Evolutionary conservation across 139 green algal species (phyloP).

Genomic region (Nannochloris sp.): DNA sequence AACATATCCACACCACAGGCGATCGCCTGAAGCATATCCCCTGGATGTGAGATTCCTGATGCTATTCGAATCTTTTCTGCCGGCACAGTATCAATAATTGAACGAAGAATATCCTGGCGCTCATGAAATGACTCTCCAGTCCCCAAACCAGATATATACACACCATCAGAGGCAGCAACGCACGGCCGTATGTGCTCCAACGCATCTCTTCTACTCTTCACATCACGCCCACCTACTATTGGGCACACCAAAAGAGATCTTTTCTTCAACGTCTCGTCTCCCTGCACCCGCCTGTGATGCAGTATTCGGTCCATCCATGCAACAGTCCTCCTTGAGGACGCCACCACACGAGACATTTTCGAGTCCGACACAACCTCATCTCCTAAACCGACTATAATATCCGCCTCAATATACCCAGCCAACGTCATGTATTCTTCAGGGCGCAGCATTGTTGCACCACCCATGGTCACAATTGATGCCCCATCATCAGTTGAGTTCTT

Average conservation of each 20-base stretch:
- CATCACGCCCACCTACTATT: not conserved
- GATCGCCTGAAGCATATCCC: constrained; percentile 52
- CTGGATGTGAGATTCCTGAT: constrained; percentile 22
- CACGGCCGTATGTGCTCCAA: not conserved
- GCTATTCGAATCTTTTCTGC: constrained; percentile 32
- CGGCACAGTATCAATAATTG: constrained; percentile 29
- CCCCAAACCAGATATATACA: constrained; percentile 50
- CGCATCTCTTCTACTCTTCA: not conserved
- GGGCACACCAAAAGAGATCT: not conserved
- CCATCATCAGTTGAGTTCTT: constrained; percentile 12
- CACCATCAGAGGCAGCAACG: constrained; percentile 22
- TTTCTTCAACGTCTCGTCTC: not conserved
- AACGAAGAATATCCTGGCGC: constrained; percentile 26
- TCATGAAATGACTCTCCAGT: constrained; percentile 43
- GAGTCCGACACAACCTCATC: constrained; percentile 45
- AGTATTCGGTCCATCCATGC: constrained; percentile 51
- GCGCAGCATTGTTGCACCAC: constrained; percentile 21
- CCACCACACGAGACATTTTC: constrained; percentile 9
- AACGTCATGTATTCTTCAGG: constrained; percentile 42
- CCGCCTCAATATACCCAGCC: constrained; percentile 39
- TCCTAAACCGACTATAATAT: constrained; percentile 45
- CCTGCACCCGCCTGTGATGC: not conserved
- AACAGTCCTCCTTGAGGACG: constrained; percentile 21
- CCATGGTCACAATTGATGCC: constrained; percentile 15
- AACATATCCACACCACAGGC: constrained; percentile 40